Evolutionary conservation across 306 rosid species (phyloP).

Genomic region (Acmispon strigosus): DNA sequence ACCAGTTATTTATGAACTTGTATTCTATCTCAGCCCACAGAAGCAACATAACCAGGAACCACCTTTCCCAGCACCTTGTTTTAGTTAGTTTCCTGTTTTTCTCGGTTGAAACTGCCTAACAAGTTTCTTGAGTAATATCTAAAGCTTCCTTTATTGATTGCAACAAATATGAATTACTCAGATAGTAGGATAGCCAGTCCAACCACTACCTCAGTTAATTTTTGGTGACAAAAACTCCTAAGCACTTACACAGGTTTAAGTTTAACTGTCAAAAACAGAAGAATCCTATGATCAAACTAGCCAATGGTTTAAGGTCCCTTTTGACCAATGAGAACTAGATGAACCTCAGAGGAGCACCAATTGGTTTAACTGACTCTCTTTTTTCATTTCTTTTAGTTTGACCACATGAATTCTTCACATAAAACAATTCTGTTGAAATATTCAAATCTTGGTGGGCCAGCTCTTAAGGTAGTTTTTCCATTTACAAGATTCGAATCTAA

Average conservation of each 20-base stretch:
- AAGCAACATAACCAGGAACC: conserved; percentile 27
- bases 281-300: neutral
- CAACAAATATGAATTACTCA: neutral
- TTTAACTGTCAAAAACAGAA: neutral
- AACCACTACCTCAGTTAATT: conserved; percentile 6
- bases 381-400: no score
- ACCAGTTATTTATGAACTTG: neutral
- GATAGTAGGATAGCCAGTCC: neutral
- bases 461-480: no score
- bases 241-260: neutral
- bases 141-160: neutral
- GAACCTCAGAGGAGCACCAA: neutral
- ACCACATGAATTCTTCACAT: no score
- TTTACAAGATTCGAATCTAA: no score
- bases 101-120: conserved; percentile 1
- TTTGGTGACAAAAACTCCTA: neutral
- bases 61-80: conserved; percentile 29
- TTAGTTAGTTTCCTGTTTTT: conserved; percentile 26
- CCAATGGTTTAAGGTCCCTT: neutral
- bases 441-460: no score
- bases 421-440: no score
- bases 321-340: conserved; percentile 1
- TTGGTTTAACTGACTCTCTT: no score
- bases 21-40: conserved; percentile 26
- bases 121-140: neutral